A percentile compares a stretch with the other conserved stretches of the same genome.
Evolutionary conservation across 768 basidiomycete species (phyloP).

Genomic region (Neoboletus brunneissimus): DNA sequence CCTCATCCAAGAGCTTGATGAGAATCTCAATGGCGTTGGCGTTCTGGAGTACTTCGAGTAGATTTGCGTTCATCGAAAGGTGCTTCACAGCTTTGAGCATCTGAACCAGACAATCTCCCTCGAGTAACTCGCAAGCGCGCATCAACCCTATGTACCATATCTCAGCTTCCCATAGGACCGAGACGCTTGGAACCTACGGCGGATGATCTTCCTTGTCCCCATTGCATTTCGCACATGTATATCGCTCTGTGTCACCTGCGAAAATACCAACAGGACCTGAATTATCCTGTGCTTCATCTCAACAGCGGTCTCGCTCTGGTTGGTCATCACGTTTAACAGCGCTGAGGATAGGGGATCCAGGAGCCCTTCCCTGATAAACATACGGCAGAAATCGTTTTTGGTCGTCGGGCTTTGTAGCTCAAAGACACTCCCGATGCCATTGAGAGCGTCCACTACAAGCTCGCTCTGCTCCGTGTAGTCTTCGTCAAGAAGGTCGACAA

Average conservation of each 20-base stretch:
- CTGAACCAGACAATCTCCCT: conserved; percentile 83
- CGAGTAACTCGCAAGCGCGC: conserved; percentile 81
- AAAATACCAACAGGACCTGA: conserved; percentile 85
- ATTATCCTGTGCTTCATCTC: conserved; percentile 89
- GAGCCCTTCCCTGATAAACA: conserved; percentile 96
- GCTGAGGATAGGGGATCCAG: conserved; percentile 91
- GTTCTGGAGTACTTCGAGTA: conserved; percentile 93
- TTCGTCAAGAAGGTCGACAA: conserved; percentile 96
- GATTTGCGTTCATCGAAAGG: conserved; percentile 86
- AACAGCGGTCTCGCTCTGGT: conserved; percentile 56
- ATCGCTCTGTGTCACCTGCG: conserved; percentile 95
- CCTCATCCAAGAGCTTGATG: conserved; percentile 79
- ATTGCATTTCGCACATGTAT: conserved; percentile 90
- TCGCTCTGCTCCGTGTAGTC: conserved; percentile 90
- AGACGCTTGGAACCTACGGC: conserved; percentile 55
- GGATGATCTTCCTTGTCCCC: conserved; percentile 83
- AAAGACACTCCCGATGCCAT: conserved; percentile 93
- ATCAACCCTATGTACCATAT: conserved; percentile 60
- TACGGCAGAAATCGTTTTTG: conserved; percentile 97
- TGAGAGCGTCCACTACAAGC: conserved; percentile 88
- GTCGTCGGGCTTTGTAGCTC: conserved; percentile 95
- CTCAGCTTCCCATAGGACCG: conserved; percentile 2
- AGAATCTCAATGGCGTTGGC: conserved; percentile 92
- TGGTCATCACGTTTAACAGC: conserved; percentile 82
- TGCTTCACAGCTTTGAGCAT: conserved; percentile 96